Evolutionary conservation across 2,329 filamentous ascomycete genomes (phyloP).

Genomic region (Sporothrix protearum): DNA sequence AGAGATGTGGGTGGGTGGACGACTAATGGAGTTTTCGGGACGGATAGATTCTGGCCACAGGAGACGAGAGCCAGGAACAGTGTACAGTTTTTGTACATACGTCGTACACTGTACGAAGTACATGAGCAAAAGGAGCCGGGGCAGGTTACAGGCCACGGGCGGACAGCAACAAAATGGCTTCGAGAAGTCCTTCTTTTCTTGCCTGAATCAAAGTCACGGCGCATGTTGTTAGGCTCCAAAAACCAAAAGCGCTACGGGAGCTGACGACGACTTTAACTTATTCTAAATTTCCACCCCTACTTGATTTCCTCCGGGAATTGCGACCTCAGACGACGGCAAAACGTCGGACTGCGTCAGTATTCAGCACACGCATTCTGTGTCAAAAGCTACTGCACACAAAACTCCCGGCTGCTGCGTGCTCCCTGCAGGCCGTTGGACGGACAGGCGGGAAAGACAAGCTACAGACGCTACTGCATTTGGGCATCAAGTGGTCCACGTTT

Average conservation of each 20-base stretch:
- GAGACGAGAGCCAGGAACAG: background rate
- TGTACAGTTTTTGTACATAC: too few relatives aligned
- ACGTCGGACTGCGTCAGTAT: too few relatives aligned
- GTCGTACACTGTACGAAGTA: too few relatives aligned
- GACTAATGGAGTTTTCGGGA: background rate
- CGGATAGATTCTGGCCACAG: background rate
- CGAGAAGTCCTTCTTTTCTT: background rate
- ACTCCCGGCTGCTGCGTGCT: background rate
- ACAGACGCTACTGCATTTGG: background rate
- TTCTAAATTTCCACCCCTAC: background rate
- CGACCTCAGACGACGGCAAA: background rate
- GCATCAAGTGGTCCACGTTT: background rate
- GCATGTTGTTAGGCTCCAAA: background rate
- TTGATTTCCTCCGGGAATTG: background rate
- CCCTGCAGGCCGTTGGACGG: background rate
- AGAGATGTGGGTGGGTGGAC: background rate
- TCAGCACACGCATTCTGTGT: too few relatives aligned
- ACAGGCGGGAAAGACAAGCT: background rate
- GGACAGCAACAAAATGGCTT: background rate
- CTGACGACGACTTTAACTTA: background rate
- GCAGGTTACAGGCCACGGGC: background rate
- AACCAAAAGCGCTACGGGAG: background rate
- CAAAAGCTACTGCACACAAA: background rate
- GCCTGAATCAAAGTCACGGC: background rate
- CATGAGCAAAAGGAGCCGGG: background rate